Conservation (phyloP, 192 early-diverging fungal genomes). For the Dispira simplex region DNA sequence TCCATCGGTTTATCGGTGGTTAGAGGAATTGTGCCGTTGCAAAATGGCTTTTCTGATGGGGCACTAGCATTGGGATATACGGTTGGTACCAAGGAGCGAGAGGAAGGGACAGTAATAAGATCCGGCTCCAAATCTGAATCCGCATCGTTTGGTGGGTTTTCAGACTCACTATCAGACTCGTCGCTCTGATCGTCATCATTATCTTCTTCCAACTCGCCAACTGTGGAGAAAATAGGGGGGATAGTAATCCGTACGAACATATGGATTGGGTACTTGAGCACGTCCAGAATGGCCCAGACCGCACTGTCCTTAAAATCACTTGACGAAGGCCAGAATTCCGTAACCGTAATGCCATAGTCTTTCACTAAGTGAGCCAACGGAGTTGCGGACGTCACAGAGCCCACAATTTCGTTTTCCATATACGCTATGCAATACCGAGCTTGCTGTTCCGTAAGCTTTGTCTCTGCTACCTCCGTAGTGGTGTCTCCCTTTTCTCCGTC, state of each 20-base stretch:
- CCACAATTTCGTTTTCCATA: conserved; percentile 1
- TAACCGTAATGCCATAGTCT: not conserved
- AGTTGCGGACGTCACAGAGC: not conserved
- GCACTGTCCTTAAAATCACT: not conserved
- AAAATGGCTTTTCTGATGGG: not conserved
- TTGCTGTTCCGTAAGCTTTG: not conserved
- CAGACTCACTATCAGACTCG: not conserved
- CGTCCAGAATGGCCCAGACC: not conserved
- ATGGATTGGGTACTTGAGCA: conserved; percentile 6
- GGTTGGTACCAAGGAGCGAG: not conserved
- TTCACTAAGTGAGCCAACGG: not conserved
- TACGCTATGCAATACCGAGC: not conserved
- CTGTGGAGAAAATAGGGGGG: not conserved
- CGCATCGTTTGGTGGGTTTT: not conserved
- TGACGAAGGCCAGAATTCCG: not conserved
- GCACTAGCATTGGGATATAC: not conserved
- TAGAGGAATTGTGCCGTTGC: not conserved
- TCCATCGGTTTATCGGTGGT: not conserved
- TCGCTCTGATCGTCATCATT: not conserved
- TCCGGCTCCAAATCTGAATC: not conserved
- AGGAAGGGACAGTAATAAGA: not conserved
- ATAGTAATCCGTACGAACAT: not conserved
- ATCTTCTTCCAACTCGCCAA: not conserved
- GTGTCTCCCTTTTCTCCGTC: no score
- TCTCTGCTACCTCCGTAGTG: no score